Conservation (phyloP, 108 stramenopile genomes). For the Bacterosira constricta region DNA sequence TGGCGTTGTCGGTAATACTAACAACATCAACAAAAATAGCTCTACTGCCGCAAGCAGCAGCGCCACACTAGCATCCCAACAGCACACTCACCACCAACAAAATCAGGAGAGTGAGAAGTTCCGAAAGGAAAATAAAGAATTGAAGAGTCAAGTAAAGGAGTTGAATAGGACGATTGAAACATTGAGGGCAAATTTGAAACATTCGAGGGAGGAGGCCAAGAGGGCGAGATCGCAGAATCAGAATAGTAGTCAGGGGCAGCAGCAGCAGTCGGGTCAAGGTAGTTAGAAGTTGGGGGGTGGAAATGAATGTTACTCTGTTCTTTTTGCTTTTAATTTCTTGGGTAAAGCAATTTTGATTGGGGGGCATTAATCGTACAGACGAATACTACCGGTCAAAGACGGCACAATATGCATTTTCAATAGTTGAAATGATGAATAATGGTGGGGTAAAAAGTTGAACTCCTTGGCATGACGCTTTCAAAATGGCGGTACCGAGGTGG, state of each 20-base stretch:
- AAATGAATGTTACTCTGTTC: no score
- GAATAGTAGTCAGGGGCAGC: not conserved
- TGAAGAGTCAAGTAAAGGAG: slow-evolving; percentile 59
- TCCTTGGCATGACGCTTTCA: no score
- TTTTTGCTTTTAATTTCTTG: no score
- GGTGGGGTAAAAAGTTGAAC: no score
- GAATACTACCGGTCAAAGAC: no score
- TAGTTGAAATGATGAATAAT: no score
- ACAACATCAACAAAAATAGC: not conserved
- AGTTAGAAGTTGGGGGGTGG: slow-evolving; percentile 11
- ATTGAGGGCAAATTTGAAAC: slow-evolving; percentile 34
- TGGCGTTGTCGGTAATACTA: not conserved
- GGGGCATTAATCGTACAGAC: not conserved
- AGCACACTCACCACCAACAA: no score
- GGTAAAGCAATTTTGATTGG: not conserved
- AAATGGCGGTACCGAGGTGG: no score
- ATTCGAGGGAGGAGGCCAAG: slow-evolving; percentile 19
- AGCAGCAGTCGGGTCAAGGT: slow-evolving; percentile 10
- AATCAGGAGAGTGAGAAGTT: slow-evolving; percentile 21
- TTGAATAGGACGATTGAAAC: slow-evolving; percentile 41
- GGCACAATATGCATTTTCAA: not conserved
- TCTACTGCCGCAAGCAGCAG: no score
- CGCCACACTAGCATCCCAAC: not conserved
- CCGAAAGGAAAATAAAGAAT: slow-evolving; percentile 53
- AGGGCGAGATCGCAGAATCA: not conserved